phyloP scores from a whole-genome alignment of 2,329 filamentous ascomycete genomes.

The Trichoderma afroharzianum region DNA sequence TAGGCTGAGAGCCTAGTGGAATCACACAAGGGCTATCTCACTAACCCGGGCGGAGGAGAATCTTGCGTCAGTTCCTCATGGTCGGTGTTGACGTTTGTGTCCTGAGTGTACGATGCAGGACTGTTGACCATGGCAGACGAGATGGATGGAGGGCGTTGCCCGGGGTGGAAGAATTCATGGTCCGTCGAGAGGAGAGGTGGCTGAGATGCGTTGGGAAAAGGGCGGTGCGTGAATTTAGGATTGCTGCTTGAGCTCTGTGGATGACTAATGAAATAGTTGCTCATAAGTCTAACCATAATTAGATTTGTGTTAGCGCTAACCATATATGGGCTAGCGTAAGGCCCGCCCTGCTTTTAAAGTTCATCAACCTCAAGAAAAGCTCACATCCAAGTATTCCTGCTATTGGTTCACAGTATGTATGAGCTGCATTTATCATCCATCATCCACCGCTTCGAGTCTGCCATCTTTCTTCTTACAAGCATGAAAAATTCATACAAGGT shows the following conservation, averaged over 20 bases:
- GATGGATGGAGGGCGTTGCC: not conserved
- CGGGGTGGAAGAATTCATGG: not conserved
- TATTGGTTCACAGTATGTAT: not conserved
- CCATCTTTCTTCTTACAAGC: not conserved
- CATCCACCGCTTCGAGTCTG: not conserved
- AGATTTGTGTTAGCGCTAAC: rapidly evolving
- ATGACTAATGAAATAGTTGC: not conserved
- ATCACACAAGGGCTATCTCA: not conserved
- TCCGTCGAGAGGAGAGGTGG: not conserved
- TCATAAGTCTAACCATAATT: not conserved
- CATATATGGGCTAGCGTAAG: not conserved
- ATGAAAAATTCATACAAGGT: not conserved
- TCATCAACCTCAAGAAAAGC: not conserved
- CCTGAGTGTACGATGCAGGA: not conserved
- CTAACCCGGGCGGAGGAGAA: not conserved
- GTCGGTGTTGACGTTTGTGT: not conserved
- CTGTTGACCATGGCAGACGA: not conserved
- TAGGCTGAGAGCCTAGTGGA: not conserved
- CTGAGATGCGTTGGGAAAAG: not conserved
- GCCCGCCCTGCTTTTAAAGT: not conserved
- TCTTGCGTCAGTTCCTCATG: not conserved
- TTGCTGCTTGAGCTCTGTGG: not conserved
- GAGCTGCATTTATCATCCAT: not conserved
- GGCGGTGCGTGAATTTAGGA: not conserved
- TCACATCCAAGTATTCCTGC: not conserved